A percentile compares a stretch with the other conserved stretches of the same genome.
Evolutionary conservation across 805 yeast species (phyloP).

Genomic region (Saturnispora quitensis): DNA sequence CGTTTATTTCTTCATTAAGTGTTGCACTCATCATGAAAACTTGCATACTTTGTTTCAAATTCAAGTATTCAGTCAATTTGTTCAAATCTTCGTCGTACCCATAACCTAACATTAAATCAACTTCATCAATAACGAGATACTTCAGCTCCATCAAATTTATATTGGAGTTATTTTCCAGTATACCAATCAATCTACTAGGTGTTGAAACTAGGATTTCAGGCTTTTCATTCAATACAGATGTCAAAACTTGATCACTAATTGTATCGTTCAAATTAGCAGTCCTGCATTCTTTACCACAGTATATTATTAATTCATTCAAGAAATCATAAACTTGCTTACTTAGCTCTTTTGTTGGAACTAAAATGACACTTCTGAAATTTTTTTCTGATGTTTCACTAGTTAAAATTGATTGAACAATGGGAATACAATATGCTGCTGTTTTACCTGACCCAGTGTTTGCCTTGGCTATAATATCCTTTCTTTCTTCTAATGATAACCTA

Average conservation of each 20-base stretch:
- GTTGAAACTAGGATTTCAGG: conserved; percentile 85
- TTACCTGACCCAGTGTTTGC: conserved; percentile 97
- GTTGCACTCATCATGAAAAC: conserved; percentile 96
- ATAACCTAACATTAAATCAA: conserved; percentile 79
- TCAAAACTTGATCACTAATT: conserved; percentile 60
- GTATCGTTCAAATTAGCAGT: conserved; percentile 55
- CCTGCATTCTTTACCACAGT: conserved; percentile 58
- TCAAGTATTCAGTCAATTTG: conserved; percentile 51
- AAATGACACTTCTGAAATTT: conserved; percentile 48
- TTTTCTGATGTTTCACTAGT: conserved; percentile 25
- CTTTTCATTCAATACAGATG: conserved; percentile 56
- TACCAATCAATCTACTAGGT: conserved; percentile 63
- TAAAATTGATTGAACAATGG: conserved; percentile 72
- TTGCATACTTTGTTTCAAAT: conserved; percentile 70
- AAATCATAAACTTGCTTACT: conserved; percentile 77
- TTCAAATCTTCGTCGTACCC: conserved; percentile 84
- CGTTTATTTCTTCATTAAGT: conserved; percentile 73
- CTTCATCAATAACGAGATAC: conserved; percentile 87
- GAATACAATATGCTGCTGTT: conserved; percentile 84
- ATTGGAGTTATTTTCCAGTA: conserved; percentile 37
- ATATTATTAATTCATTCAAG: conserved; percentile 56
- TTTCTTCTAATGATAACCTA: conserved; percentile 82
- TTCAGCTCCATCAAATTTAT: conserved; percentile 49
- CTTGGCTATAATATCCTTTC: conserved; percentile 85
- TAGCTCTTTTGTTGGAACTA: conserved; percentile 91